Conservation (phyloP, 2,329 filamentous ascomycete genomes). For the Exophiala sp. region DNA sequence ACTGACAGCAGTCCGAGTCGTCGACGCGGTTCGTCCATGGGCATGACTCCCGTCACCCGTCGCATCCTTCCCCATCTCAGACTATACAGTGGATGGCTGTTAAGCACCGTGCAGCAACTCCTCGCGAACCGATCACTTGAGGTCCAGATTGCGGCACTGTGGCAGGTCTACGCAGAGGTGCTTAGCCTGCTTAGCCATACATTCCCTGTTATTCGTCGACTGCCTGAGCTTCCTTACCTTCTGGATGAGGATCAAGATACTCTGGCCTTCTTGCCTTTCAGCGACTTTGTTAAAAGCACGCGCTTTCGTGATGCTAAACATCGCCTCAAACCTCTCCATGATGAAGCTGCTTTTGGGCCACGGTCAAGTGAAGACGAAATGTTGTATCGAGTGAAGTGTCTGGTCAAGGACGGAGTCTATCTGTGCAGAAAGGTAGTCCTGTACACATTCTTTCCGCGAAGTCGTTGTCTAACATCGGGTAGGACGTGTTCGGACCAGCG, state of each 20-base stretch:
- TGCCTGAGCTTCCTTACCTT: constrained; percentile 56
- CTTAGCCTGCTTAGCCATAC: constrained; percentile 54
- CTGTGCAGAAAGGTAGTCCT: constrained; percentile 46
- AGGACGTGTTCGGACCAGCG: constrained; percentile 13
- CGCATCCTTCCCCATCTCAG: constrained; percentile 59
- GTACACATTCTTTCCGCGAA: neutral
- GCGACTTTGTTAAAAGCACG: constrained; percentile 37
- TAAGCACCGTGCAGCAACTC: constrained; percentile 39
- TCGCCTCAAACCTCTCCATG: constrained; percentile 43
- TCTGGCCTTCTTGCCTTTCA: constrained; percentile 58
- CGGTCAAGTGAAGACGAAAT: constrained; percentile 53
- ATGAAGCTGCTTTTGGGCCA: constrained; percentile 12
- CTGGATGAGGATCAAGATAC: constrained; percentile 64
- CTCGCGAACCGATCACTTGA: constrained; percentile 49
- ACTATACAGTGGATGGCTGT: constrained; percentile 63
- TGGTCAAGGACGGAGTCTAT: constrained; percentile 56
- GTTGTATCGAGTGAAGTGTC: constrained; percentile 59
- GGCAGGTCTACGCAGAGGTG: constrained; percentile 59
- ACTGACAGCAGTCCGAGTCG: constrained; percentile 36
- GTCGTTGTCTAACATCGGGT: constrained; percentile 9
- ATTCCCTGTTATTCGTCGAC: constrained; percentile 50
- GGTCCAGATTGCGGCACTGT: constrained; percentile 56
- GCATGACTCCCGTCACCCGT: constrained; percentile 54
- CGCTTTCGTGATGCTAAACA: constrained; percentile 44
- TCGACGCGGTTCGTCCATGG: constrained; percentile 26